Base-by-base conservation (phyloP, 345 rosid genomes). In the Gynandropsis gynandra region DNA sequence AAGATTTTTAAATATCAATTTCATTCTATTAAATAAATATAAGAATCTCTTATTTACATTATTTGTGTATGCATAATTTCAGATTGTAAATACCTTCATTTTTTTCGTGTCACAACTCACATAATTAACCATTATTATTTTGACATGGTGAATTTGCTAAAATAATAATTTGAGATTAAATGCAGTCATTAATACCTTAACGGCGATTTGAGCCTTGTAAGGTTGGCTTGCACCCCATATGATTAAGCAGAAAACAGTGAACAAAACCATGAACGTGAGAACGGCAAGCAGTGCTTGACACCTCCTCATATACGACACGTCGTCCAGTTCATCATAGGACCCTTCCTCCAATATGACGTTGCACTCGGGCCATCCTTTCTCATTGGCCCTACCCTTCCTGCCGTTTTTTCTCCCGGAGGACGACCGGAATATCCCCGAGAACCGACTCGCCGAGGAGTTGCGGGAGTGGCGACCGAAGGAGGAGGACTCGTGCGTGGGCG, bases 171-270 rank as follows among this genome's bases (percentile, higher is more conserved):
- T n/a, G n/a, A n/a, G n/a, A n/a, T 29, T 41, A 41, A 11, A 16
- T 29, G 32, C 17, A 42, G 1, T 16, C 40, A n/a, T 19, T 44
- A 45, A 31, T 70, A 84, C 90, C 94, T 75, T 80, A 58, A 82
- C 81, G 10, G 67, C 42, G 60, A 87, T 53, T 70, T 78, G 61
- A 1, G 90, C 72, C 65, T 84, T 84, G 75, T 65, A 80, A 64
- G 85, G 82, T 62, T 80, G 60, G 58, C 85, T 73, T 33, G 83
- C 96, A 0, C 90, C 90, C 94, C 96, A 84, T 4, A 82, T 72
- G 29, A 87, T 87, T 63, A 87, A 63, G 67, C 88, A 87, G 48
- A 80, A 75, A 35, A 84, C 65, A 4, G 81, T 65, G 36, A 87
- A 81, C 71, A 81, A 50, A 49, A 67, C 34, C 33, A 78, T 67